Conservation (phyloP, 148 eudicot species). For the Rhododendron griersonianum region DNA sequence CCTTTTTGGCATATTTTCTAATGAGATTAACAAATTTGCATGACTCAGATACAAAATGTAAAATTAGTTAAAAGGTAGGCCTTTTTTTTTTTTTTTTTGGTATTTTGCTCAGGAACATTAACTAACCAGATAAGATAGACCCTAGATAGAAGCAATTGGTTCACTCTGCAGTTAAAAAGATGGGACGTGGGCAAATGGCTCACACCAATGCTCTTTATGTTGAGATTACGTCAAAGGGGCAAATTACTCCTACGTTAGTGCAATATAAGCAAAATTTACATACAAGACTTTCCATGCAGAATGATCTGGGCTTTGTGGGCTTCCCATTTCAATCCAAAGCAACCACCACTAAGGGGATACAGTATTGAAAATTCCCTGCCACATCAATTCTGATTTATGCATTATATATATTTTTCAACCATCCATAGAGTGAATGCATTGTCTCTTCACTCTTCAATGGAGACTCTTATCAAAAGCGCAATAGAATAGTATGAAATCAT, state of each 20-base stretch:
- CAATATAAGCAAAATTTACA: not conserved
- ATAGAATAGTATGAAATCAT: not conserved
- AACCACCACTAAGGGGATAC: not conserved
- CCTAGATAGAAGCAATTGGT: not conserved
- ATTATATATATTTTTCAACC: not conserved
- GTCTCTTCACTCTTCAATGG: not conserved
- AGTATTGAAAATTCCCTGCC: not conserved
- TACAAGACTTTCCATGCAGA: not conserved
- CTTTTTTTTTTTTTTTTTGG: not conserved
- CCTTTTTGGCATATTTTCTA: not conserved
- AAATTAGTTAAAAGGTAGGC: not conserved
- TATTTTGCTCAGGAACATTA: not conserved
- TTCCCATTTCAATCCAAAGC: slow-evolving; percentile 1
- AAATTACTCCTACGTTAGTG: not conserved
- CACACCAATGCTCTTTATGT: not conserved
- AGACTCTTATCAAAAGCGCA: not conserved
- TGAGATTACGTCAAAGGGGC: not conserved
- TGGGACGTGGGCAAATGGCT: not conserved
- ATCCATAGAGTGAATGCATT: not conserved
- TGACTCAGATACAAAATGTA: not conserved
- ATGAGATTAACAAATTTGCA: not conserved
- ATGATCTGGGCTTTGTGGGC: not conserved
- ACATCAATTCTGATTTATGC: not conserved
- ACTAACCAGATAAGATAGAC: not conserved
- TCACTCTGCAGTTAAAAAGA: not conserved